Base-by-base conservation (phyloP, 352 stramenopile species). In the Pythium brassicae region DNA sequence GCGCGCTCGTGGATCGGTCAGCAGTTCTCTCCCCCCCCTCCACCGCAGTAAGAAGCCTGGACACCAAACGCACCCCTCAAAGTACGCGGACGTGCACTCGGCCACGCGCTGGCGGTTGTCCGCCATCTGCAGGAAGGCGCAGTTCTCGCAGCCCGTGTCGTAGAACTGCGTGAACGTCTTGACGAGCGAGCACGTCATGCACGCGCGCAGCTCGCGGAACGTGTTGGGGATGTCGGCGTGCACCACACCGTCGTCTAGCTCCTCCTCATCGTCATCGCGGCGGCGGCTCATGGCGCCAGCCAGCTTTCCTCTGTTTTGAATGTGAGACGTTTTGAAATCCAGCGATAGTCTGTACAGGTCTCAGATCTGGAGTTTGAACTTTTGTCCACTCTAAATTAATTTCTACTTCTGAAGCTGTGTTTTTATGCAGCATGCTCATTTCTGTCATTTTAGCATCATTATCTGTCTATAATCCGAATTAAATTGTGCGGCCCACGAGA, bases 141-240 rank as follows among this genome's bases (percentile, higher is more conserved):
- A 95, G 72, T 95, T 95, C 65, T 95, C 85, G 66, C 85, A 95
- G 59, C 85, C 85, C 56, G 78, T 91, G 69, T 95, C 85, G 71
- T 95, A 95, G 67, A 95, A 95, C 69, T 95, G 85, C 64, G 83
- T 92, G 67, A 93, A 95, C 12, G 83, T 92, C 73, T 95, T 95
- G 62, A 95, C 71, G 46, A 95, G 76, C 45, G 85, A 95, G 70
- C 85, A 95, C 50, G 82, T 92, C 83, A 95, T 92, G 61, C 85
- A 95, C 48, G 85, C 85, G 50, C 85, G 83, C 48, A 95, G 74
- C 64, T 95, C 83, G 37, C 85, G 83, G 69, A 95, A 95, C 22
- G 81, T 92, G 68, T 88, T 92, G 55, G 85, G 85, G 64, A 95
- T 93, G 62, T 95, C 85, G 3, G 85, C 83, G 66, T 95, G 85